These are phyloP conservation scores for Calonectria pauciramosa DNA, from an alignment of 2,329 filamentous ascomycete species.

Conservation along the genomic window DNA sequence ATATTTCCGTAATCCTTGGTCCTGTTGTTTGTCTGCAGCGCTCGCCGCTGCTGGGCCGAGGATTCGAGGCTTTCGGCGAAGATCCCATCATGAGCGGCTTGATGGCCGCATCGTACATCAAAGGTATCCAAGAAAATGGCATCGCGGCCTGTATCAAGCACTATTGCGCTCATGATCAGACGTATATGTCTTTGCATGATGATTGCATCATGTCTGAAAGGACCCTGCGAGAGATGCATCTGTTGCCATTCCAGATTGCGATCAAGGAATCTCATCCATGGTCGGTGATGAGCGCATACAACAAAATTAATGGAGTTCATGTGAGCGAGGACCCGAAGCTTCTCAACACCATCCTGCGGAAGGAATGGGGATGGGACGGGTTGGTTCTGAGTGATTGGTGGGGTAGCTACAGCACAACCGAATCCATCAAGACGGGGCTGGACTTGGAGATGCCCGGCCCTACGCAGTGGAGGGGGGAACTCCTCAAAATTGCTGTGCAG, in stretches of 20 bases:
- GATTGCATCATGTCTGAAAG: constrained; percentile 21
- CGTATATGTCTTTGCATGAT: constrained; percentile 33
- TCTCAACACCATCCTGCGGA: background rate
- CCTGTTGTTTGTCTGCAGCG: constrained; percentile 54
- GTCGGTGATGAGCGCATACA: constrained; percentile 47
- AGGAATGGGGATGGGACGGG: constrained; percentile 15
- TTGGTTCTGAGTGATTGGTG: constrained; percentile 51
- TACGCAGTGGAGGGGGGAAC: constrained; percentile 30
- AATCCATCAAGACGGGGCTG: constrained; percentile 42
- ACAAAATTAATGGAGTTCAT: constrained; percentile 55
- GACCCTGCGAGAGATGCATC: constrained; percentile 34
- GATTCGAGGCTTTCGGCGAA: constrained; percentile 56
- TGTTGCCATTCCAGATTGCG: constrained; percentile 54
- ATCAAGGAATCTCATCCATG: constrained; percentile 52
- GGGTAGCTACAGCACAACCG: constrained; percentile 42
- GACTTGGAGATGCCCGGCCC: constrained; percentile 53
- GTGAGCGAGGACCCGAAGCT: background rate
- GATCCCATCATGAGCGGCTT: constrained; percentile 56
- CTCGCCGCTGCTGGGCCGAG: constrained; percentile 55
- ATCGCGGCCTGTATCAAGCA: constrained; percentile 57
- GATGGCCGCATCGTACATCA: constrained; percentile 47
- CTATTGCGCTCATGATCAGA: constrained; percentile 55
- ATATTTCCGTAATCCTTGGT: constrained; percentile 71
- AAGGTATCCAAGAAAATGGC: constrained; percentile 53
- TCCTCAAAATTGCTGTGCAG: constrained; percentile 39